A percentile compares a stretch with the other conserved stretches of the same genome.
Conservation (phyloP, 306 rosid species). For the Trifolium repens region DNA sequence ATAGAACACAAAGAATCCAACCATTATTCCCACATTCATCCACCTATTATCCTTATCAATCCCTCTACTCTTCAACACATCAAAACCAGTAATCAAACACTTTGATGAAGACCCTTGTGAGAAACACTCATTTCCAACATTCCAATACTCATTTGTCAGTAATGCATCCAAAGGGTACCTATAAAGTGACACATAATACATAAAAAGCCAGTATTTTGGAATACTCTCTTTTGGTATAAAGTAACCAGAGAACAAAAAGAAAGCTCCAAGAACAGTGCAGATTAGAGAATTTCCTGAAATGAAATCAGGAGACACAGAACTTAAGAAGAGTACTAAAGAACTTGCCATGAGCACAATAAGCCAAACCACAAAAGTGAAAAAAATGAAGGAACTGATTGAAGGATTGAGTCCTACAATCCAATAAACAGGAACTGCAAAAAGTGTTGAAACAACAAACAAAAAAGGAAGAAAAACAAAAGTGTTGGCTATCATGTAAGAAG, state of each 20-base stretch:
- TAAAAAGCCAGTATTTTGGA: slow-evolving; percentile 86
- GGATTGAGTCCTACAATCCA: slow-evolving; percentile 95
- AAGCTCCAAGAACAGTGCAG: slow-evolving; percentile 85
- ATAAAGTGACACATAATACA: slow-evolving; percentile 93
- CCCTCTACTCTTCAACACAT: slow-evolving; percentile 82
- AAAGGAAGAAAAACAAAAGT: slow-evolving; percentile 81
- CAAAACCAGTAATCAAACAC: slow-evolving; percentile 63
- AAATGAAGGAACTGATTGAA: slow-evolving; percentile 61
- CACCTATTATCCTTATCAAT: slow-evolving; percentile 74
- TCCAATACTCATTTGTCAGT: slow-evolving; percentile 84
- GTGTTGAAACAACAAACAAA: slow-evolving; percentile 70
- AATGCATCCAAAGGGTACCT: slow-evolving; percentile 86
- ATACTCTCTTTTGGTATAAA: slow-evolving; percentile 88
- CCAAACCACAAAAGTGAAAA: slow-evolving; percentile 85
- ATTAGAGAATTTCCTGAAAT: slow-evolving; percentile 87
- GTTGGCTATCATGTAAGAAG: slow-evolving; percentile 89
- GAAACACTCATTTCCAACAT: slow-evolving; percentile 45
- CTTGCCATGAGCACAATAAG: slow-evolving; percentile 89
- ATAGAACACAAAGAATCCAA: slow-evolving; percentile 74
- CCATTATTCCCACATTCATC: slow-evolving; percentile 77
- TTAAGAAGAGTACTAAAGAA: slow-evolving; percentile 79
- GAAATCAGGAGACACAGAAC: slow-evolving; percentile 88
- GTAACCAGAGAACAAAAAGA: slow-evolving; percentile 91
- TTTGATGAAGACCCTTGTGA: slow-evolving; percentile 33
- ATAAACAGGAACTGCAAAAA: slow-evolving; percentile 75